Conservation (phyloP, 2,329 filamentous ascomycete species). For the Gremmenia infestans region DNA sequence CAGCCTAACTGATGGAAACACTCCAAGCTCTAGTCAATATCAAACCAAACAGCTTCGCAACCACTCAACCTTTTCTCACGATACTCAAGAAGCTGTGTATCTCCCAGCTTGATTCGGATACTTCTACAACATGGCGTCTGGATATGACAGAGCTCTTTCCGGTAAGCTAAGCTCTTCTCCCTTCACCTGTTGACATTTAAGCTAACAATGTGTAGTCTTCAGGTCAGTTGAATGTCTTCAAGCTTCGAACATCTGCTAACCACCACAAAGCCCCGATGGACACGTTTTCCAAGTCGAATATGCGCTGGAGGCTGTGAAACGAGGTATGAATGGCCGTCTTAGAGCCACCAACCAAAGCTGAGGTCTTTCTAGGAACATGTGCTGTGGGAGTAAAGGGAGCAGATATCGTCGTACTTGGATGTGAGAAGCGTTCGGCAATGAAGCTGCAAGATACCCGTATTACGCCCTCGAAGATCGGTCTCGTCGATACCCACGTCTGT, state of each 20-base stretch:
- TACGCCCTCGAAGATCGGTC: constrained; percentile 96
- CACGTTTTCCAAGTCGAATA: constrained; percentile 99
- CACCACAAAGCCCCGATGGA: constrained; percentile 76
- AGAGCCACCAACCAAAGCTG: constrained; percentile 12
- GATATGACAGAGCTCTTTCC: constrained; percentile 98
- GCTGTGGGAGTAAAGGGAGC: constrained; percentile 95
- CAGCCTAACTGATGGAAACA: constrained; percentile 21
- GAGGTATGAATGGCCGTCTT: constrained; percentile 56
- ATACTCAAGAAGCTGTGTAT: constrained; percentile 12
- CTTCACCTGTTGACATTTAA: constrained; percentile 40
- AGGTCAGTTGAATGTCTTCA: constrained; percentile 41
- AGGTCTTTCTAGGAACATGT: constrained; percentile 68
- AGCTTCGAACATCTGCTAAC: constrained; percentile 39
- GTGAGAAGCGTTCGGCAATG: constrained; percentile 98
- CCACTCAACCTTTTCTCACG: constrained; percentile 4
- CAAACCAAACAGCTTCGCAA: constrained; percentile 12
- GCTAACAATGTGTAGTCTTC: constrained; percentile 61
- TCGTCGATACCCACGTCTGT: constrained; percentile 92
- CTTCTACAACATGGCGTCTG: constrained; percentile 68
- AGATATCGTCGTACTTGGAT: constrained; percentile 92
- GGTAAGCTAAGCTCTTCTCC: constrained; percentile 54
- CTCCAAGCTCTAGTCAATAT: constrained; percentile 13
- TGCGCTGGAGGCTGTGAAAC: constrained; percentile 95
- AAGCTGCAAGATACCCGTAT: constrained; percentile 99
- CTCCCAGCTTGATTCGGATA: constrained; percentile 1